Conservation (phyloP, 495 filamentous ascomycete genomes). For the Penicillium subrubescens region DNA sequence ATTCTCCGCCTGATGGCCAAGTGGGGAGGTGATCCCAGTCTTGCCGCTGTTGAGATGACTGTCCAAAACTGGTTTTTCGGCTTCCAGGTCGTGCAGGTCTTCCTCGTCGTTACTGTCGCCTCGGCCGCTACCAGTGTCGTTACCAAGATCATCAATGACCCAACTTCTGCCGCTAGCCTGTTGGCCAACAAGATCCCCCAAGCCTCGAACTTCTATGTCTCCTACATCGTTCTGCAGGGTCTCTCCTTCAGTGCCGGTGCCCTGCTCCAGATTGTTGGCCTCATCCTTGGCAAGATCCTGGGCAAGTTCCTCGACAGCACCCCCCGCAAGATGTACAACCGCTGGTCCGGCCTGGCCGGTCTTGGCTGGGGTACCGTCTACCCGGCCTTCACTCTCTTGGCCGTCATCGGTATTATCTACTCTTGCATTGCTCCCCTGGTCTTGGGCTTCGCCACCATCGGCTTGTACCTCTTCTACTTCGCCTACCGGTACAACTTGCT, state of each 20-base stretch:
- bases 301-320: slow-evolving; percentile 72
- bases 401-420: slow-evolving; percentile 83
- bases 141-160: slow-evolving; percentile 63
- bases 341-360: slow-evolving; percentile 64
- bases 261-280: slow-evolving; percentile 75
- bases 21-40: slow-evolving; percentile 74
- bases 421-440: slow-evolving; percentile 89
- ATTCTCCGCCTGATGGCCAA: slow-evolving; percentile 82
- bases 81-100: slow-evolving; percentile 95
- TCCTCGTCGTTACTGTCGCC: slow-evolving; percentile 81
- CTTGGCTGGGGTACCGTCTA: slow-evolving; percentile 88
- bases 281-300: slow-evolving; percentile 75
- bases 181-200: slow-evolving; percentile 76
- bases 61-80: slow-evolving; percentile 91
- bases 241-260: slow-evolving; percentile 76
- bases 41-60: slow-evolving; percentile 78
- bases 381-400: slow-evolving; percentile 82
- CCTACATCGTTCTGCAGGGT: slow-evolving; percentile 93
- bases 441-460: slow-evolving; percentile 82
- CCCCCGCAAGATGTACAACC: slow-evolving; percentile 73
- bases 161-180: slow-evolving; percentile 59
- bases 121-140: slow-evolving; percentile 63
- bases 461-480: slow-evolving; percentile 84
- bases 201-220: slow-evolving; percentile 91
- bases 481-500: slow-evolving; percentile 95